Evolutionary conservation across 2,329 filamentous ascomycete species (phyloP).

Genomic region (Epichloe brachyelytri): DNA sequence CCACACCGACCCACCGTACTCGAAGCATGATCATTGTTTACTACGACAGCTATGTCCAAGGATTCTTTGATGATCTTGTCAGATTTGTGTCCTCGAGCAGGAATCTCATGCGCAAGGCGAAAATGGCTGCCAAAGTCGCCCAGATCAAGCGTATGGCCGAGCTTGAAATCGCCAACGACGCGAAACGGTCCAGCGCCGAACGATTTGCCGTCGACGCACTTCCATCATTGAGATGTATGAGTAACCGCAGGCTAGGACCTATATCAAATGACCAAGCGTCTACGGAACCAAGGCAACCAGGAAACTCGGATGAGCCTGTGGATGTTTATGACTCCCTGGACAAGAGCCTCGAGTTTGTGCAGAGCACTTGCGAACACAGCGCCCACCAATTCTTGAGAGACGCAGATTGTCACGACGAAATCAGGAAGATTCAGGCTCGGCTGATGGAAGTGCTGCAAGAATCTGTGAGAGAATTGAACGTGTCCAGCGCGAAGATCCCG

Average conservation of each 20-base stretch:
- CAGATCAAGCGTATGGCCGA: conserved; percentile 49
- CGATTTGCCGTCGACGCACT: conserved; percentile 17
- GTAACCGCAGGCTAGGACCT: conserved; percentile 21
- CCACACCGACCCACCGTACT: conserved; percentile 47
- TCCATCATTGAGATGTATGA: conserved; percentile 29
- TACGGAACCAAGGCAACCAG: background rate
- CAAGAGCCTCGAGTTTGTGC: conserved; percentile 65
- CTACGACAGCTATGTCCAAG: conserved; percentile 80
- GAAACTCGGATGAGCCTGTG: conserved; percentile 4
- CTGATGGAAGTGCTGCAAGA: conserved; percentile 50
- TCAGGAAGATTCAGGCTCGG: conserved; percentile 53
- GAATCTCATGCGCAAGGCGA: conserved; percentile 77
- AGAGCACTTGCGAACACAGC: conserved; percentile 70
- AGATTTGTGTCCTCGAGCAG: conserved; percentile 67
- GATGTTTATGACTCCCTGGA: conserved; percentile 63
- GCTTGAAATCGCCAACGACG: conserved; percentile 41
- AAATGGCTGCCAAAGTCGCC: conserved; percentile 66
- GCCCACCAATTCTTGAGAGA: conserved; percentile 84
- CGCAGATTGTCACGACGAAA: conserved; percentile 69
- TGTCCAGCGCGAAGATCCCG: conserved; percentile 38
- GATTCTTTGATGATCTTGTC: conserved; percentile 69
- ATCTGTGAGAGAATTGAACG: conserved; percentile 47
- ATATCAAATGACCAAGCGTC: conserved; percentile 13
- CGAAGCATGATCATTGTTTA: conserved; percentile 76
- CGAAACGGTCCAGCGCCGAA: conserved; percentile 26